phyloP scores from a whole-genome alignment of 2,329 filamentous ascomycete genomes.

The Exophiala sp. region DNA sequence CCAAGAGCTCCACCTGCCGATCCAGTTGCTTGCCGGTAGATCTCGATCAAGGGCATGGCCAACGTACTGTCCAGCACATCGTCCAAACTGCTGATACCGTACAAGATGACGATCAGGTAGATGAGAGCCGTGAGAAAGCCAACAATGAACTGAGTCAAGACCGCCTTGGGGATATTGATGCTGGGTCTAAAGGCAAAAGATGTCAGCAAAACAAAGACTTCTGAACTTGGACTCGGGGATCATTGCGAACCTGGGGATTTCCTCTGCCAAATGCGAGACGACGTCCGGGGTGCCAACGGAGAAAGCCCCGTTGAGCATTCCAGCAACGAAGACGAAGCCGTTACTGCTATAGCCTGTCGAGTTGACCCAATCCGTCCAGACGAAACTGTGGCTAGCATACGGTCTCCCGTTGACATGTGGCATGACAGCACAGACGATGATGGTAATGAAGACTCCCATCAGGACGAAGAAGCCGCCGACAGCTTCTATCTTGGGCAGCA shows the following conservation, averaged over 20 bases:
- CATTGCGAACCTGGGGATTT: constrained; percentile 45
- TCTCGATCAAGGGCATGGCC: constrained; percentile 62
- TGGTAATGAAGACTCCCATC: constrained; percentile 43
- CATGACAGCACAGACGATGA: constrained; percentile 36
- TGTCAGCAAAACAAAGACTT: too few species aligned
- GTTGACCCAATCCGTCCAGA: constrained; percentile 57
- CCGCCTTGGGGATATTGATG: constrained; percentile 43
- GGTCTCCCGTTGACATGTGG: not conserved
- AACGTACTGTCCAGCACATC: constrained; percentile 43
- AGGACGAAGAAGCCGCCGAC: constrained; percentile 50
- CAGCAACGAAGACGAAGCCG: constrained; percentile 61
- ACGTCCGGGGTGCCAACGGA: constrained; percentile 65
- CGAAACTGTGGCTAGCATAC: constrained; percentile 49
- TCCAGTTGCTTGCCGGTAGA: constrained; percentile 59
- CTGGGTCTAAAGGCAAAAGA: constrained; percentile 49
- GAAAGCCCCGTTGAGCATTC: constrained; percentile 68
- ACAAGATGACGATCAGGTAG: constrained; percentile 50
- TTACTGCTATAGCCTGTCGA: constrained; percentile 38
- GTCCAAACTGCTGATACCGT: constrained; percentile 45
- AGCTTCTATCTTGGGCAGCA: constrained; percentile 29
- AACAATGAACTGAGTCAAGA: constrained; percentile 5
- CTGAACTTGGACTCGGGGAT: too few species aligned
- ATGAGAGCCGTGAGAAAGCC: constrained; percentile 40
- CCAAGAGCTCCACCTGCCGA: constrained; percentile 50
- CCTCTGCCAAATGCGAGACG: constrained; percentile 61